These are phyloP conservation scores for Astrothelium macrocarpum DNA, from an alignment of 495 filamentous ascomycete species.

Conservation along the genomic window DNA sequence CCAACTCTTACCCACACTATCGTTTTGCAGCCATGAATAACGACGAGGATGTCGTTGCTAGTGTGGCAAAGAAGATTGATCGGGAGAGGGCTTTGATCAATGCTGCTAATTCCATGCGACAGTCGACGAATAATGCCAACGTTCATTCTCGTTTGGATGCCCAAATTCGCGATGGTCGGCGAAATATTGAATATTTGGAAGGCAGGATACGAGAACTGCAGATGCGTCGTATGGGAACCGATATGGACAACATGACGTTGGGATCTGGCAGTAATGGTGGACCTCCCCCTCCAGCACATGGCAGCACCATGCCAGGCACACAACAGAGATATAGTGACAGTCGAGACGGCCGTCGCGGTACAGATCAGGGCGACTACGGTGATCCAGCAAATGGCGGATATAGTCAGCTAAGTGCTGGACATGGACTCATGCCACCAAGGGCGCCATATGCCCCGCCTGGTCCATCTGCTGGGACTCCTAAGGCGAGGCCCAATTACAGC, in stretches of 20 bases:
- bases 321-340: slow-evolving; percentile 21
- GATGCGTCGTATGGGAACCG: slow-evolving; percentile 60
- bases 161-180: slow-evolving; percentile 84
- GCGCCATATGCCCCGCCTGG: slow-evolving; percentile 70
- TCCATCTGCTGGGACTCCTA: slow-evolving; percentile 59
- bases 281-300: slow-evolving; percentile 36
- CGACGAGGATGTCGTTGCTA: slow-evolving; percentile 71
- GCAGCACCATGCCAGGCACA: slow-evolving; percentile 21
- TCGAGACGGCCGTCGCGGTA: slow-evolving; percentile 27
- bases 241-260: slow-evolving; percentile 53
- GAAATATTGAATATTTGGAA: slow-evolving; percentile 91
- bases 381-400: slow-evolving; percentile 45
- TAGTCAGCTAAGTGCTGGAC: slow-evolving; percentile 42
- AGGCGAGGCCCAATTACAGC: slow-evolving; percentile 77
- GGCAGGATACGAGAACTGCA: slow-evolving; percentile 80
- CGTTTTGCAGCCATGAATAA: slow-evolving; percentile 34
- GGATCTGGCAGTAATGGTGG: slow-evolving; percentile 36
- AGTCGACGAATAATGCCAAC: slow-evolving; percentile 82
- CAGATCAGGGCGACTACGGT: slow-evolving; percentile 44
- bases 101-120: slow-evolving; percentile 87
- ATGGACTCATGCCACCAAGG: slow-evolving; percentile 70
- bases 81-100: slow-evolving; percentile 92
- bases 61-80: slow-evolving; percentile 95
- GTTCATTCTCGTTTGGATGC: slow-evolving; percentile 82
- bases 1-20: background rate